Evolutionary conservation across 140 eudicot species (phyloP).

Genomic region (Cichorium intybus): DNA sequence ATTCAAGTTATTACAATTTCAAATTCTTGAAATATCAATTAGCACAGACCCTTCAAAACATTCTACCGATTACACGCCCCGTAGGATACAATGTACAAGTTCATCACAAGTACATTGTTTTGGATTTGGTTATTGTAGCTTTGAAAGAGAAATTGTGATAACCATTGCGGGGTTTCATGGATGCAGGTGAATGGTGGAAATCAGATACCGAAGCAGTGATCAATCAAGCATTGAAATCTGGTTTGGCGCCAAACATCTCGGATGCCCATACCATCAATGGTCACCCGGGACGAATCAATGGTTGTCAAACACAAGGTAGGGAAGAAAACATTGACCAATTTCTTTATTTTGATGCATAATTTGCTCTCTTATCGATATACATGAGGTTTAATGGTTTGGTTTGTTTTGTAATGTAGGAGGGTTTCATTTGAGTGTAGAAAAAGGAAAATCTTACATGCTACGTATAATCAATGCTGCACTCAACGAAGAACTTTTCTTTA

Average conservation of each 20-base stretch:
- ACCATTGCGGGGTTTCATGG: background rate
- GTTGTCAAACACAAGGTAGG: conserved; percentile 37
- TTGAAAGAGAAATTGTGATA: background rate
- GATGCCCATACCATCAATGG: conserved; percentile 64
- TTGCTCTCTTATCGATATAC: background rate
- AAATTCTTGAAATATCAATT: too few species aligned
- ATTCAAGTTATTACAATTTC: too few species aligned
- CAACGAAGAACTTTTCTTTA: conserved; percentile 46
- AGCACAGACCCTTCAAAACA: too few species aligned
- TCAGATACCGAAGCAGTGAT: conserved; percentile 55
- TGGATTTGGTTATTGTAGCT: too few species aligned
- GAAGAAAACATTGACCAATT: background rate
- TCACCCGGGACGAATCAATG: conserved; percentile 34
- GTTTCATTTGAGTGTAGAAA: conserved; percentile 34
- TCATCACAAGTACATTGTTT: too few species aligned
- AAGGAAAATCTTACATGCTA: conserved; percentile 43
- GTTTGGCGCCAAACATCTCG: conserved; percentile 50
- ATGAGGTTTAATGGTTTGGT: background rate
- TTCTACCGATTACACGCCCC: too few species aligned
- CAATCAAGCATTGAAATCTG: conserved; percentile 49
- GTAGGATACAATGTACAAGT: too few species aligned
- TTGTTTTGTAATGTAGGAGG: conserved; percentile 25
- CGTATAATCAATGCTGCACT: conserved; percentile 49
- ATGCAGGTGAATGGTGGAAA: conserved; percentile 59
- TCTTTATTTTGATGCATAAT: background rate